Percentiles rank a stretch among this genome's conserved stretches.
Evolutionary conservation across 2,329 filamentous ascomycete species (phyloP).

Genomic region (Lachnellula subtilissima): DNA sequence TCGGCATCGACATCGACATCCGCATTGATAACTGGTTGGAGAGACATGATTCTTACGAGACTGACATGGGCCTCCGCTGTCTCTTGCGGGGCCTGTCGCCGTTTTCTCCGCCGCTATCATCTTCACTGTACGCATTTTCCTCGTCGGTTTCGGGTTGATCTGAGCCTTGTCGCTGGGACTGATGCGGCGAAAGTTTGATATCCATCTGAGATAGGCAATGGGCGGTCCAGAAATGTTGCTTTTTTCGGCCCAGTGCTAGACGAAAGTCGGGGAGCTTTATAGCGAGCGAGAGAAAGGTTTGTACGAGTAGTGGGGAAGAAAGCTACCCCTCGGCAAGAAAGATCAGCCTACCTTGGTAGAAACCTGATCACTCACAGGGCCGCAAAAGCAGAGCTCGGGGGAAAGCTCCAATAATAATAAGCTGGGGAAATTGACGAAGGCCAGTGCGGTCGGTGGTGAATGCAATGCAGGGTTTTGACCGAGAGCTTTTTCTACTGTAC

Average conservation of each 20-base stretch:
- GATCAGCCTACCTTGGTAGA: background rate
- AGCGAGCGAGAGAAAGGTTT: slow-evolving; percentile 14
- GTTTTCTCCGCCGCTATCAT: slow-evolving; percentile 30
- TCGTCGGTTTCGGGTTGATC: slow-evolving; percentile 31
- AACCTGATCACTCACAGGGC: background rate
- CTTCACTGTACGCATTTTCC: slow-evolving; percentile 29
- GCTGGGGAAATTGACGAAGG: too few species aligned
- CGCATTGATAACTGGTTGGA: slow-evolving; percentile 13
- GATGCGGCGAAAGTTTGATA: slow-evolving; percentile 26
- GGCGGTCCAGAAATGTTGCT: slow-evolving; percentile 6
- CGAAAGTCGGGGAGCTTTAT: slow-evolving; percentile 20
- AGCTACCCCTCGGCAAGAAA: background rate
- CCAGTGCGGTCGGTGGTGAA: too few species aligned
- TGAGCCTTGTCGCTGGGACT: slow-evolving; percentile 20
- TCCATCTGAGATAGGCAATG: slow-evolving; percentile 24
- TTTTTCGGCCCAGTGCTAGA: slow-evolving; percentile 26
- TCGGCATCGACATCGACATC: slow-evolving; percentile 1
- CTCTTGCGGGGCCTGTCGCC: slow-evolving; percentile 39
- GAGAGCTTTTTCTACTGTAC: too few species aligned
- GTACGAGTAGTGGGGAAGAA: slow-evolving; percentile 10
- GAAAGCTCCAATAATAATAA: too few species aligned
- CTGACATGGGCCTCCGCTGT: slow-evolving; percentile 44
- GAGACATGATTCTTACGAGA: slow-evolving; percentile 40
- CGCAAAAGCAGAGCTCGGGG: too few species aligned
- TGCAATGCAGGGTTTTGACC: too few species aligned